Base-by-base conservation (phyloP, 1,284 basidiomycete species). In the Microbotryum violaceum region DNA sequence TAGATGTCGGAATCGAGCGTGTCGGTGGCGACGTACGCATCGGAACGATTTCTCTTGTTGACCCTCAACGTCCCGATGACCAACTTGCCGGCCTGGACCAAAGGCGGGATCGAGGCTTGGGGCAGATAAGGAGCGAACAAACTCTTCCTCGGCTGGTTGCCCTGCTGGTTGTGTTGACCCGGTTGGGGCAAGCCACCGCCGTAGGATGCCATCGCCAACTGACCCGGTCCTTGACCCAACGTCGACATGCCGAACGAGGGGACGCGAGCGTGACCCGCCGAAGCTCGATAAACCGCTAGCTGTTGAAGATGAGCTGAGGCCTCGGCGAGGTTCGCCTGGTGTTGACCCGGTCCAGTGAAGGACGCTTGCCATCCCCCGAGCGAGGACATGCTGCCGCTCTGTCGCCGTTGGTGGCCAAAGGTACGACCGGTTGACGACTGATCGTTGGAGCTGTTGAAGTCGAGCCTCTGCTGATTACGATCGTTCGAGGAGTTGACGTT, bases 11-110 rank as follows among this genome's bases (percentile, higher is more conserved):
- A 91, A 73, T 98, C 96, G 58, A 99, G 79, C 33, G 97, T 93
- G 75, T 98, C 96, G 27, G 94, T 98, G n/a, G 94, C 88, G 63
- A 99, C 94, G 75, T 97, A 99, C 6, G 96, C 96, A 76, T 99
- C 96, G 27, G 94, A 97, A 60, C 96, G 52, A 48, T 72, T 71
- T 21, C 96, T 88, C 79, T 99, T 98, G 80, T 99, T 98, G 72
- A 99, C 93, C 56, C 96, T 87, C 57, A 99, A 79, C 57, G 97
- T 91, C 67, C 96, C 96, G 61, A 98, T 93, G 62, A 99, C 96
- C 53, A 99, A 82, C 78, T 98, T 98, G 55, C 94, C 96, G 20
- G 96, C 93, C n/a, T 90, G 89, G 57, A 99, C 83, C 63, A 99
- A 84, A 54, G 94, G 94, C 33, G 96, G 94, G 51, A 99, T 83